These are phyloP conservation scores for Maudiozyma pseudohumilis DNA, from an alignment of 805 yeast species.

Conservation along the genomic window DNA sequence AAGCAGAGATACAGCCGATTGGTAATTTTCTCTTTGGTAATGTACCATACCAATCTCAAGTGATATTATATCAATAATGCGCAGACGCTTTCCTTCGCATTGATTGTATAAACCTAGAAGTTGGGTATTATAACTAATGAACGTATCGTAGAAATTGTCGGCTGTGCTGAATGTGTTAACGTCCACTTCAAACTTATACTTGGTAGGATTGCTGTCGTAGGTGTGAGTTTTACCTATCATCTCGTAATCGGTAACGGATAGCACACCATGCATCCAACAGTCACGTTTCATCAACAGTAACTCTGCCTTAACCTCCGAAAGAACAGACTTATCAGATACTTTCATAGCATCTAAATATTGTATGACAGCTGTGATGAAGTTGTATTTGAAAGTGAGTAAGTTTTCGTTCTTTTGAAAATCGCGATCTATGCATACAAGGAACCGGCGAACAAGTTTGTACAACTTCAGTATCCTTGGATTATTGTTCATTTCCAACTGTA, in stretches of 20 bases:
- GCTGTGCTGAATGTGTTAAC: conserved; percentile 14
- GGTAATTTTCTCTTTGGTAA: conserved; percentile 46
- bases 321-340: conserved; percentile 1
- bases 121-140: conserved; percentile 43
- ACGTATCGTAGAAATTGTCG: conserved; percentile 27
- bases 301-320: conserved; percentile 32
- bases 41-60: conserved; percentile 71
- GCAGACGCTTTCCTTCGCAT: conserved; percentile 33
- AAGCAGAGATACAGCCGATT: conserved; percentile 52
- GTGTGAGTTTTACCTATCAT: conserved; percentile 11
- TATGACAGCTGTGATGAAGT: conserved; percentile 12
- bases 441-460: conserved; percentile 11
- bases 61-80: conserved; percentile 64
- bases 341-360: conserved; percentile 6
- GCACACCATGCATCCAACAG: conserved; percentile 27
- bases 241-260: conserved; percentile 8
- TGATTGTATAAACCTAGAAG: conserved; percentile 13
- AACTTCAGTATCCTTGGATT: conserved; percentile 6
- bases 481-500: conserved; percentile 8
- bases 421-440: conserved; percentile 9
- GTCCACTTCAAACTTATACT: conserved; percentile 8
- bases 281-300: conserved; percentile 33
- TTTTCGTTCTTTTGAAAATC: conserved; percentile 8
- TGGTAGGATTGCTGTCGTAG: background rate
- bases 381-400: conserved; percentile 18